Base-by-base conservation (phyloP, 441 rosid species). In the Gossypium davidsonii region DNA sequence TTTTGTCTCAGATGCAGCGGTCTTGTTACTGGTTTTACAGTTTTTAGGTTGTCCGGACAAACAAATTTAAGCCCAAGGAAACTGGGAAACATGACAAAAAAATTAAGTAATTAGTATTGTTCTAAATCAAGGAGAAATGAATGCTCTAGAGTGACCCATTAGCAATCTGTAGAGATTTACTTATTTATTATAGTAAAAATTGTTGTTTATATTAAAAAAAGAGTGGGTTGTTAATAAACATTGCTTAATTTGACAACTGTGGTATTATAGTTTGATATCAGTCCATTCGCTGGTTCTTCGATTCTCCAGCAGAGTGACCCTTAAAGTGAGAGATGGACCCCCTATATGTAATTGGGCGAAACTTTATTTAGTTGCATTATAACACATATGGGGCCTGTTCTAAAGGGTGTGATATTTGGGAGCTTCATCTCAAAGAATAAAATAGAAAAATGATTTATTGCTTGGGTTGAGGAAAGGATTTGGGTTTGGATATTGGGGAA, bases 161-260 rank as follows among this genome's bases (percentile, higher is more conserved):
- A 52, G 61, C 31, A 52, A 34, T 34, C 12, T 31, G n/a, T 18
- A 5, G 61, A 52, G n/a, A 69, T 31, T 14, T 52, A 53, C 28
- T 26, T 52, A 52, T 52, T 49, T 49, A 23, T 12, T 51, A 2
- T 11, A 52, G 72, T 52, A 52, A 26, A 51, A 52, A 4, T 9
- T 1, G 9, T 23, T 11, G 4, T 11, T 44, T 44, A 44, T 14
- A 44, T 11, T 44, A 44, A 44, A 44, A 42, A 44, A 44, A 3
- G 49, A 44, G 49, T 11, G n/a, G n/a, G 49, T 11, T 46, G 70
- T 66, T 23, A 67, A 10, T 67, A 67, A 67, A n/a, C 44, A 25
- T 12, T 67, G 71, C 44, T 67, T 67, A 60, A 67, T 49, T 48
- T 15, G 71, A 25, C 44, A 25, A 21, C 28, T 67, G 51, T 67